A percentile compares a stretch with the other conserved stretches of the same genome.
Evolutionary conservation across 495 filamentous ascomycete species (phyloP).

Genomic region (Neurospora sp.): DNA sequence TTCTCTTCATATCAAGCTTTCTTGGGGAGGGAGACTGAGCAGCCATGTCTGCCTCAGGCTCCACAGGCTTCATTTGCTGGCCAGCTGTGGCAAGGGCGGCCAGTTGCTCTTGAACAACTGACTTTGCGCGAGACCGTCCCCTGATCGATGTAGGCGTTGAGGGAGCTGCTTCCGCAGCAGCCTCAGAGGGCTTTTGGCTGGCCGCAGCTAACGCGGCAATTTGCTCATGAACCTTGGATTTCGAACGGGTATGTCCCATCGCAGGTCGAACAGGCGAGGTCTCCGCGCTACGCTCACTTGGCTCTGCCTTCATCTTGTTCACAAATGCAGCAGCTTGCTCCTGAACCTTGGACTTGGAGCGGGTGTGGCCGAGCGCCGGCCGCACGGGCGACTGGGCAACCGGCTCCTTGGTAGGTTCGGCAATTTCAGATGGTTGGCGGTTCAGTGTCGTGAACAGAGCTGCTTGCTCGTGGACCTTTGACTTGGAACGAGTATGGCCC

Average conservation of each 20-base stretch:
- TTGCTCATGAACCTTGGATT: conserved; percentile 35
- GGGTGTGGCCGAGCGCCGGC: neutral
- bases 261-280: neutral
- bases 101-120: conserved; percentile 3
- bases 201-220: conserved; percentile 30
- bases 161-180: conserved; percentile 14
- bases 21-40: conserved; percentile 38
- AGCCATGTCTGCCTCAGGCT: conserved; percentile 16
- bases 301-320: neutral
- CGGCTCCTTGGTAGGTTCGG: neutral
- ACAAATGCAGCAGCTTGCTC: neutral
- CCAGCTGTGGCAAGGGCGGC: neutral
- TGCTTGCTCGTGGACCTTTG: conserved; percentile 3
- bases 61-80: conserved; percentile 1
- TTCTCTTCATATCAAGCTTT: conserved; percentile 44
- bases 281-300: neutral
- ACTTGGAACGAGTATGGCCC: conserved; percentile 1
- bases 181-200: conserved; percentile 25
- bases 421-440: neutral
- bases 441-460: neutral
- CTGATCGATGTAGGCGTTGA: neutral
- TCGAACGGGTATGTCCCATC: conserved; percentile 14
- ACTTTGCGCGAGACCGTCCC: conserved; percentile 1
- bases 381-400: neutral
- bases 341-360: neutral